Conservation (phyloP, 257 asterid species). For the Nicotiana tabacum region DNA sequence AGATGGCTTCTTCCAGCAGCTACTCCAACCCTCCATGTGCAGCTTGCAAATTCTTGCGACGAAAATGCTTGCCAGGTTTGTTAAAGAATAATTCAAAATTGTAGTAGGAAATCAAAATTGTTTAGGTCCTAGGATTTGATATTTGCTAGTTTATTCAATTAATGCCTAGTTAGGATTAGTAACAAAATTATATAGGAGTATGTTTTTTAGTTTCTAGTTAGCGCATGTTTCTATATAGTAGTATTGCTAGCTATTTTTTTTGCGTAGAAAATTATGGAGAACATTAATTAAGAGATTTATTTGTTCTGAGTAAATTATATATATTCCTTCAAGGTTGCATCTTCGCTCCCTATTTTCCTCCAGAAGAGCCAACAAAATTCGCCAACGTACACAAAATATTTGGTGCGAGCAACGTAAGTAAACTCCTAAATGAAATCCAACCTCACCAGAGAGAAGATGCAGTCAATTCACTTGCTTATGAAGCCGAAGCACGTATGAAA, state of each 20-base stretch:
- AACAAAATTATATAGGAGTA: too few relatives aligned
- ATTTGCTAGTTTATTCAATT: too few relatives aligned
- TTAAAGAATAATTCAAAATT: too few relatives aligned
- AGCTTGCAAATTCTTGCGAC: conserved; percentile 74
- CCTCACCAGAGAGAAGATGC: conserved; percentile 75
- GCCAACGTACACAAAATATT: conserved; percentile 64
- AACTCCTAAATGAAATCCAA: conserved; percentile 54
- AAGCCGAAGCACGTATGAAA: conserved; percentile 66
- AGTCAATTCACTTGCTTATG: conserved; percentile 71
- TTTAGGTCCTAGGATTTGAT: too few relatives aligned
- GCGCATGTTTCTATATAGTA: too few relatives aligned
- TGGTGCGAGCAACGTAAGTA: conserved; percentile 77
- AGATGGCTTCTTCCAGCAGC: conserved; percentile 14
- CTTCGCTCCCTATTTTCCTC: conserved; percentile 66
- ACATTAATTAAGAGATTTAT: too few relatives aligned
- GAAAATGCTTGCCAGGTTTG: conserved; percentile 53
- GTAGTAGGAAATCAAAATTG: too few relatives aligned
- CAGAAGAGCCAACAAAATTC: conserved; percentile 74
- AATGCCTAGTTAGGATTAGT: too few relatives aligned
- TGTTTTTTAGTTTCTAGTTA: too few relatives aligned
- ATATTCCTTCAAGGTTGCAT: conserved; percentile 23
- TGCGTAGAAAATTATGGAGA: too few relatives aligned
- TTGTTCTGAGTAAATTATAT: too few relatives aligned
- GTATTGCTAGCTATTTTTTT: too few relatives aligned
- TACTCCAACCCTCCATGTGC: conserved; percentile 79